Evolutionary conservation across 2,329 filamentous ascomycete genomes (phyloP), one percentile per base, ranked within the genome.

Genomic region (Colletotrichum sp.): DNA sequence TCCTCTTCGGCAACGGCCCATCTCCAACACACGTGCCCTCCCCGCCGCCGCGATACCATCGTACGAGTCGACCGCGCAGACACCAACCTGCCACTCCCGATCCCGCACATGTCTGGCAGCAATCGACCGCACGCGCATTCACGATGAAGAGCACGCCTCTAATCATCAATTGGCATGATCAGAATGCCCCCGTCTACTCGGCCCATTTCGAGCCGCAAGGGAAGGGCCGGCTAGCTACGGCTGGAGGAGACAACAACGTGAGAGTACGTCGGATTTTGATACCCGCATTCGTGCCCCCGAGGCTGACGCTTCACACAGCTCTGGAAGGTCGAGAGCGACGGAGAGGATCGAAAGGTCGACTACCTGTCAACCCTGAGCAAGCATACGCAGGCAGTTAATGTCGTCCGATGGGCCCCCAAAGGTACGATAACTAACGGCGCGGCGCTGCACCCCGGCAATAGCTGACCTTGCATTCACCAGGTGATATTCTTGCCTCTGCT

Each of bases 151-250:
- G 96, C 83, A 94, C 95, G 82, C 96, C 97, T 80, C 91, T 99
- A 80, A 96, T 98, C 83, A 96, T 99, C 87, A 95, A 97, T 89
- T 99, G 97, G 97, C 97, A 99, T 87, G 95, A 98, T 85, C 95
- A 98, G 83, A 98, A 97, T 87, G 93, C 95, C 81, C 97, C 97
- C 75, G 96, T 99, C 84, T 99, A 98, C 88, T 98, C 96, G 58
- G 95, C 96, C 80, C 96, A 98, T 85, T 99, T 98, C 84, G 96
- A 99, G 84, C 95, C 95, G 64, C 91, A 95, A 82, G 96, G 95
- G 78, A 98, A 97, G 85, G 96, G 96, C 70, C 93, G 97, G 81
- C 88, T 99, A 78, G 97, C 97, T 74, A 99, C 97, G 12, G 96
- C 94, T 77, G 97, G 96, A 81, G 97, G 97, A 84, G 97, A 99